Percentiles rank a stretch among this genome's conserved stretches.
Conservation (phyloP, 2,329 filamentous ascomycete genomes). For the Pyricularia pennisetigena region DNA sequence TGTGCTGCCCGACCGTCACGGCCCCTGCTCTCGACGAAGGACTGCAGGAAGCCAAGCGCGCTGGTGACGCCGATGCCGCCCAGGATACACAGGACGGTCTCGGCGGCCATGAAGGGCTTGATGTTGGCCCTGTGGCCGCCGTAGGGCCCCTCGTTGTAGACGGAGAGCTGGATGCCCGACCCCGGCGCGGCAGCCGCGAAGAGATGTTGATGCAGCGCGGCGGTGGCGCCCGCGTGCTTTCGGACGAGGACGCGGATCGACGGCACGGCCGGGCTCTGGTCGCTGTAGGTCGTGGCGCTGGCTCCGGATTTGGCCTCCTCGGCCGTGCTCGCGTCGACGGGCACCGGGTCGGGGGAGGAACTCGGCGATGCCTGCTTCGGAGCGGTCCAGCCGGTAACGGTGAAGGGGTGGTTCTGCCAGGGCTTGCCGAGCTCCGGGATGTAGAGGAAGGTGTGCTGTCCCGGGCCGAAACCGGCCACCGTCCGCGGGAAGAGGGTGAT, state of each 20-base stretch:
- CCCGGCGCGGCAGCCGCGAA: background rate
- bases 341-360: background rate
- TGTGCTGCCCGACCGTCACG: background rate
- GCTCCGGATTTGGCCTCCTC: background rate
- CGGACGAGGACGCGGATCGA: background rate
- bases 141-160: background rate
- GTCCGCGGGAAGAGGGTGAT: slow-evolving; percentile 25
- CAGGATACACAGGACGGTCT: background rate
- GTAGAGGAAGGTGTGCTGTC: slow-evolving; percentile 35
- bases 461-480: slow-evolving; percentile 21
- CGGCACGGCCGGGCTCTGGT: background rate
- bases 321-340: background rate
- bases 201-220: background rate
- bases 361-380: background rate
- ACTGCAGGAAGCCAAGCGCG: background rate
- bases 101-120: background rate
- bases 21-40: background rate
- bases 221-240: background rate
- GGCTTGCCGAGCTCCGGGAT: slow-evolving; percentile 26
- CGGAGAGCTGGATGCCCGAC: background rate
- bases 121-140: background rate
- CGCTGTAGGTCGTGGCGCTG: background rate
- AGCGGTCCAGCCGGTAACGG: slow-evolving; percentile 21
- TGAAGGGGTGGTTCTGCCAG: slow-evolving; percentile 43
- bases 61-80: background rate